Percentiles rank a stretch among this genome's conserved stretches.
Conservation (phyloP, 768 basidiomycete genomes). For the Rubroboletus pulcherrimus region DNA sequence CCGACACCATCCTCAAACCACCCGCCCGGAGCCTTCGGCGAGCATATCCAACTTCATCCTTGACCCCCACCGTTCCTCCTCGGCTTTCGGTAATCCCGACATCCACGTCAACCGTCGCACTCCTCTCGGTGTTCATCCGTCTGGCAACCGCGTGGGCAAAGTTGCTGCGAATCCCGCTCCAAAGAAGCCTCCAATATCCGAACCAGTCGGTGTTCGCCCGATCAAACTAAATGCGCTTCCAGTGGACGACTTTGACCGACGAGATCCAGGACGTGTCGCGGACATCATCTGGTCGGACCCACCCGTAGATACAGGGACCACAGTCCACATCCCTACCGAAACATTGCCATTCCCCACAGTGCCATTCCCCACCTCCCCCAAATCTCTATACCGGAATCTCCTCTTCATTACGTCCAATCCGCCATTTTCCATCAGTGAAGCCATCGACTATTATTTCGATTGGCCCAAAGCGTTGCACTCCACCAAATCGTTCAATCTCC, state of each 20-base stretch:
- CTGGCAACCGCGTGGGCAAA: background rate
- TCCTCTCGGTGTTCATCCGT: background rate
- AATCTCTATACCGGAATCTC: slow-evolving; percentile 34
- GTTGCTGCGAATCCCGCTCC: background rate
- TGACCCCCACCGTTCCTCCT: background rate
- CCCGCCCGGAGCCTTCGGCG: too few relatives aligned
- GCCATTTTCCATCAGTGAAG: slow-evolving; percentile 10
- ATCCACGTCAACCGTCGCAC: background rate
- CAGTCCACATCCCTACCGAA: slow-evolving; percentile 3
- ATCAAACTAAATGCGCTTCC: slow-evolving; percentile 24
- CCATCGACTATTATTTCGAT: slow-evolving; percentile 26
- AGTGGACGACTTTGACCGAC: slow-evolving; percentile 23
- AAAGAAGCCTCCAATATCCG: background rate
- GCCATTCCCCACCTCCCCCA: slow-evolving; percentile 30
- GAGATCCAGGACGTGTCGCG: slow-evolving; percentile 23
- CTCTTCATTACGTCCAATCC: slow-evolving; percentile 21
- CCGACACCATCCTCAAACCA: too few relatives aligned
- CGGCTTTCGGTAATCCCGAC: background rate
- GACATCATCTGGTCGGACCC: slow-evolving; percentile 5
- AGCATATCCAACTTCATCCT: background rate
- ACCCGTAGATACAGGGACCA: background rate
- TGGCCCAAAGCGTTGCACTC: slow-evolving; percentile 32
- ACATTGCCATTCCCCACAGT: slow-evolving; percentile 5
- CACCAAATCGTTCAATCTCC: slow-evolving; percentile 41
- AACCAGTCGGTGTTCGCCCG: slow-evolving; percentile 1